phyloP scores from a whole-genome alignment of 78 protist genomes.

The Dictyostelium capitatum region DNA sequence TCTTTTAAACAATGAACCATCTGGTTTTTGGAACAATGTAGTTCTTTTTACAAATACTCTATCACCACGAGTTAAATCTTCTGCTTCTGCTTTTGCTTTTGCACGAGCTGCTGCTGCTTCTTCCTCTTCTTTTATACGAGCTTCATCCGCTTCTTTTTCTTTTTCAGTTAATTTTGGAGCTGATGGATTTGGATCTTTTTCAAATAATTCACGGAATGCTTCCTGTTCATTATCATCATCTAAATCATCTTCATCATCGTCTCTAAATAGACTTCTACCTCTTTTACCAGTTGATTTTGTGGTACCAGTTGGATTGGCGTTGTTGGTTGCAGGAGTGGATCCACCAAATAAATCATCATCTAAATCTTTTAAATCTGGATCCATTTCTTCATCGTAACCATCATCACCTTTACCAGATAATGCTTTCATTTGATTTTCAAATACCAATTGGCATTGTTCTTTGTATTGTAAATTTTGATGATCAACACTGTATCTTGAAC shows the following conservation, averaged over 20 bases:
- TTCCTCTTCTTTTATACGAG: neutral
- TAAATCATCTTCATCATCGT: constrained; percentile 38
- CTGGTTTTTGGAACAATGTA: constrained; percentile 65
- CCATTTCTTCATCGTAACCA: constrained; percentile 44
- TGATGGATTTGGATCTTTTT: neutral
- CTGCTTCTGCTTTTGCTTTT: neutral
- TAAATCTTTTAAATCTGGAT: constrained; percentile 54
- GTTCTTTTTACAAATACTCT: constrained; percentile 58
- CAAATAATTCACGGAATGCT: neutral
- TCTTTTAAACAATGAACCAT: constrained; percentile 57
- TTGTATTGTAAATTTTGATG: constrained; percentile 82
- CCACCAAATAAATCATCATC: constrained; percentile 51
- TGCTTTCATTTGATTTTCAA: constrained; percentile 70
- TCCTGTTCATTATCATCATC: constrained; percentile 68
- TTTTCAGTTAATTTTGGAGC: neutral
- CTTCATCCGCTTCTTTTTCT: neutral
- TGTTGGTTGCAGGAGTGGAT: neutral
- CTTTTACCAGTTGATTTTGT: neutral
- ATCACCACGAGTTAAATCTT: constrained; percentile 22
- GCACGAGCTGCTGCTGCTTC: neutral
- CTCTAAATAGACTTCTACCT: constrained; percentile 17
- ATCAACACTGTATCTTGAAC: constrained; percentile 71
- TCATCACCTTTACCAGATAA: constrained; percentile 47
- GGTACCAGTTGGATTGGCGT: neutral
- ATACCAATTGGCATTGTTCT: constrained; percentile 80